phyloP scores from a whole-genome alignment of 306 rosid species.

The Corylus americana region DNA sequence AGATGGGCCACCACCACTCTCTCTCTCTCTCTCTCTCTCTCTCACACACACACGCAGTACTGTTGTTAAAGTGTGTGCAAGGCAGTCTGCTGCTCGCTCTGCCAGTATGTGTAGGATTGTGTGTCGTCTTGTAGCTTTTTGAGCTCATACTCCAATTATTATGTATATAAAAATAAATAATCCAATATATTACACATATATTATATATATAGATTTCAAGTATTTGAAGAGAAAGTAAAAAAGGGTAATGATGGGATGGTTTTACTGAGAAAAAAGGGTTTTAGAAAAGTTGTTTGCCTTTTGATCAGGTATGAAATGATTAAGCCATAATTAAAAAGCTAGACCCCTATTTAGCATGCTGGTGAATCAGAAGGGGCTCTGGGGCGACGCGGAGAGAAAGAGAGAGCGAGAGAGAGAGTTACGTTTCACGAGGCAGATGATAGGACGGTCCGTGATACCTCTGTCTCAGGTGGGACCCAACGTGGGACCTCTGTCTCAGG shows the following conservation, averaged over 20 bases:
- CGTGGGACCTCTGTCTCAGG: conserved; percentile 39
- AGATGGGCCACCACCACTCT: conserved; percentile 64
- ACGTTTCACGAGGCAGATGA: conserved; percentile 54
- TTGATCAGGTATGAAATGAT: conserved; percentile 57
- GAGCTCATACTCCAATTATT: conserved; percentile 62
- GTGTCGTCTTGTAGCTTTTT: conserved; percentile 27
- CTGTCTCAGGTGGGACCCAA: conserved; percentile 51
- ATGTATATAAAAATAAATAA: not conserved
- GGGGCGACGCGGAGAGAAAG: conserved; percentile 12
- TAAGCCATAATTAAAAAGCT: conserved; percentile 62
- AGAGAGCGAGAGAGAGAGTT: conserved; percentile 11
- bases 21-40: conserved; percentile 21
- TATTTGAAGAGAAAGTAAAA: not conserved
- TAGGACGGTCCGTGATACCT: conserved; percentile 90
- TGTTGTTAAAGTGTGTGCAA: conserved; percentile 51
- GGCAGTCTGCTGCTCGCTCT: conserved; percentile 20
- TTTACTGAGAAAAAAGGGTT: conserved; percentile 25
- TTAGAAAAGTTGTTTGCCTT: conserved; percentile 57
- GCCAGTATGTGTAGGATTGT: conserved; percentile 45
- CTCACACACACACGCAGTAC: conserved; percentile 42
- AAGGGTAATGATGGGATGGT: conserved; percentile 16
- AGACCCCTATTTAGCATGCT: conserved; percentile 38
- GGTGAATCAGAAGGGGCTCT: conserved; percentile 26
- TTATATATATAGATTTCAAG: no score
- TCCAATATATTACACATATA: not conserved